A percentile compares a stretch with the other conserved stretches of the same genome.
Evolutionary conservation across 352 stramenopile species (phyloP).

Genomic region (Pythium coloratum): DNA sequence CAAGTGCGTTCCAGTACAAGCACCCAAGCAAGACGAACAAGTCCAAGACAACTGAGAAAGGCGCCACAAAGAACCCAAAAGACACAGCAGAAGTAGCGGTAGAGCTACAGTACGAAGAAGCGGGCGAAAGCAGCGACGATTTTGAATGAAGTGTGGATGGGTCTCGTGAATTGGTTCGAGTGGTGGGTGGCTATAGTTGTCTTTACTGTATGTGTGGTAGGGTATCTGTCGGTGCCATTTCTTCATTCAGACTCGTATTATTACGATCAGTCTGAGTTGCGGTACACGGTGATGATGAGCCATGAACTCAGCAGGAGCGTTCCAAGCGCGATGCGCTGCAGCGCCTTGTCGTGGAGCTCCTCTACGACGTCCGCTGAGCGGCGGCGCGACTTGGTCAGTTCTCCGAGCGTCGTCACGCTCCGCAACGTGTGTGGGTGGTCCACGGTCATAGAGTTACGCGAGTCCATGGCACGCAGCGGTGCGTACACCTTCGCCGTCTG

Average conservation of each 20-base stretch:
- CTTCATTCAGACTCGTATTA: not conserved
- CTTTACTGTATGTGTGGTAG: slow-evolving; percentile 5
- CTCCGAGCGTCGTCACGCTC: slow-evolving; percentile 22
- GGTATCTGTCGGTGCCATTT: too few relatives aligned
- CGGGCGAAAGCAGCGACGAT: not conserved
- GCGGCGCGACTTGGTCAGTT: slow-evolving; percentile 24
- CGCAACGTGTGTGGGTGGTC: slow-evolving; percentile 24
- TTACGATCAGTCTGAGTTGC: slow-evolving; percentile 19
- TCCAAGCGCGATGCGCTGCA: slow-evolving; percentile 34
- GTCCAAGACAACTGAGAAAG: slow-evolving; percentile 14
- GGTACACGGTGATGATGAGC: slow-evolving; percentile 42
- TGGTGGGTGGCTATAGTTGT: not conserved
- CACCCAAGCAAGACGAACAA: slow-evolving; percentile 13
- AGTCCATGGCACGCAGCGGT: not conserved
- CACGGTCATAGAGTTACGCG: not conserved
- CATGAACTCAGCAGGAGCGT: slow-evolving; percentile 33
- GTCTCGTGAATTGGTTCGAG: not conserved
- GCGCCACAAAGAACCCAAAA: not conserved
- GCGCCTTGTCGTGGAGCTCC: slow-evolving; percentile 38
- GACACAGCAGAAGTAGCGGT: not conserved
- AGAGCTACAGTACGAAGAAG: not conserved
- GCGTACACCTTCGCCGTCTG: slow-evolving; percentile 29
- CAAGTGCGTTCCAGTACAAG: slow-evolving; percentile 39
- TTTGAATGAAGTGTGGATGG: not conserved
- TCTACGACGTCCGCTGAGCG: slow-evolving; percentile 36